Evolutionary conservation across 2,329 filamentous ascomycete genomes (phyloP), one percentile per base, ranked within the genome.

Genomic region (Gyromitra esculenta): DNA sequence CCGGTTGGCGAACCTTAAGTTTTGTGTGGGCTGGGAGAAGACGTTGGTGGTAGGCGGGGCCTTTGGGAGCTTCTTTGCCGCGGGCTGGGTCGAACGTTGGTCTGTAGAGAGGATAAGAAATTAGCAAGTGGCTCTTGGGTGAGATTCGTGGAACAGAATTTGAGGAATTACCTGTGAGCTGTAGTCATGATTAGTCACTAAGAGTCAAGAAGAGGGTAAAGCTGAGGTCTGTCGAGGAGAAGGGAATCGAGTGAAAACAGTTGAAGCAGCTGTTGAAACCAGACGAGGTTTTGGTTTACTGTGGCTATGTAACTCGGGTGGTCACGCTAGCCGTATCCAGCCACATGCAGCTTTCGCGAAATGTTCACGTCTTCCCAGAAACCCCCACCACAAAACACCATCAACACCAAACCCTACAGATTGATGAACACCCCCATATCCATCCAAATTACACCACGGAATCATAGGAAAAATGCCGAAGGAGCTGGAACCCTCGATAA

Each of bases 71-170:
- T 85, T 99, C 96, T 87, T 97, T 97, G 83, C 96, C 96, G 83
- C 91, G 90, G 54, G 95, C 94, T 79, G 96, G 96, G 84, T 99
- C 96, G 83, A 99, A 99, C 0, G 96, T 99, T 73, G 96, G 96
- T 85, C 96, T 92, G 83, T 71, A 54, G 70, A 35, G 48, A 56
- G 57, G 45, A 52, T 60, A 48, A 56, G 35, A 9, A 39, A 63
- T 75, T 66, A 73, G 63, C 52, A 43, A 67, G 56, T 31, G 41
- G 39, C 45, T 35, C 48, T 60, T 41, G 18, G 50, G 48, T 4
- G 15, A 50, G 37, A 39, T 21, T 18, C 56, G 21, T 35, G 11
- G 8, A 31, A 11, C 5, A 13, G 13, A 5, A 9, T 59, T 21
- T 39, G n/a, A 50, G 15, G 39, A 45, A 25, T 43, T 59, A 76